phyloP scores from a whole-genome alignment of 331 rosid genomes.

The Quercus tomentella region DNA sequence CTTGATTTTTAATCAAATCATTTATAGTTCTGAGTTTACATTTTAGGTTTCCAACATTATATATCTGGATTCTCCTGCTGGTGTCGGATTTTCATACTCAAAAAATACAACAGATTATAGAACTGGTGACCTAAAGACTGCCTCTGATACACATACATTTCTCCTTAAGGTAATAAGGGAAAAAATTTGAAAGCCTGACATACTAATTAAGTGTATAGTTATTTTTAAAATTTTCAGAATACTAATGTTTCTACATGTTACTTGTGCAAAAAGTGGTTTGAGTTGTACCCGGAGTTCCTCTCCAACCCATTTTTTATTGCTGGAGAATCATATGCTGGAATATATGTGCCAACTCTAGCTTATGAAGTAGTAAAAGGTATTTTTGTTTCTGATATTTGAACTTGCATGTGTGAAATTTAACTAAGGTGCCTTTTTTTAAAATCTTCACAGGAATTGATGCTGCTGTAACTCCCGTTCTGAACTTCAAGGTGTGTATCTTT shows the following conservation, averaged over 20 bases:
- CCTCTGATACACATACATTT: conserved; percentile 69
- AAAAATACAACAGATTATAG: conserved; percentile 49
- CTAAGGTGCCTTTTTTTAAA: conserved; percentile 18
- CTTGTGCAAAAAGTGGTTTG: conserved; percentile 67
- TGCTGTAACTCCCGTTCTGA: conserved; percentile 56
- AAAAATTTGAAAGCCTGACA: neutral
- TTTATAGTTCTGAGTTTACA: conserved; percentile 13
- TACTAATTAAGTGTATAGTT: conserved; percentile 3
- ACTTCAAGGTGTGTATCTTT: conserved; percentile 65
- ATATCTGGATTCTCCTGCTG: conserved; percentile 98
- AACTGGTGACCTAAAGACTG: conserved; percentile 86
- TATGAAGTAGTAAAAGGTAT: conserved; percentile 73
- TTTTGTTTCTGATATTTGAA: conserved; percentile 7
- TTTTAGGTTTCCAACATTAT: conserved; percentile 77
- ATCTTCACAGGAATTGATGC: conserved; percentile 66
- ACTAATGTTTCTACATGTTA: conserved; percentile 13
- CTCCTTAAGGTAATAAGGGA: conserved; percentile 72
- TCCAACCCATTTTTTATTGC: conserved; percentile 65
- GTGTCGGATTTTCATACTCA: conserved; percentile 90
- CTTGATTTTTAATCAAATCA: neutral
- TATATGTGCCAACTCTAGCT: conserved; percentile 92
- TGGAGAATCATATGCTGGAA: conserved; percentile 95
- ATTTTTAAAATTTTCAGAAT: conserved; percentile 8
- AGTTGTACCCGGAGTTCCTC: conserved; percentile 67
- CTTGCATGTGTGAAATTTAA: conserved; percentile 7